A percentile compares a stretch with the other conserved stretches of the same genome.
These are phyloP conservation scores for Penicillium thymicola DNA, from an alignment of 2,329 filamentous ascomycete species.

Conservation along the genomic window DNA sequence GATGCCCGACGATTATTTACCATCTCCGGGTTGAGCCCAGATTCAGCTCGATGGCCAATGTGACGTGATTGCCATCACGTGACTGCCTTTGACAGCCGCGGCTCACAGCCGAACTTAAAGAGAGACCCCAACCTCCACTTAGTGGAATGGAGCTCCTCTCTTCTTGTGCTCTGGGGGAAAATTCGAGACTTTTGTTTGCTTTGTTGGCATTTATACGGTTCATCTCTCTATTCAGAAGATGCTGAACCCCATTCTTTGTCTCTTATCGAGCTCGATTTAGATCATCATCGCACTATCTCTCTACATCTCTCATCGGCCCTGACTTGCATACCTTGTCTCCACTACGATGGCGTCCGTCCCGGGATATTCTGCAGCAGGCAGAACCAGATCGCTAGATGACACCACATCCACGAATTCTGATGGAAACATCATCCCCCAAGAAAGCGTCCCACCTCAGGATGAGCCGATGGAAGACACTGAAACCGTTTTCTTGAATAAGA, in stretches of 20 bases:
- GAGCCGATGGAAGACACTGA: slow-evolving; percentile 26
- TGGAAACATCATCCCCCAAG: slow-evolving; percentile 9
- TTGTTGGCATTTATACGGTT: neutral
- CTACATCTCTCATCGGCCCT: neutral
- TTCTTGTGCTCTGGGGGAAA: neutral
- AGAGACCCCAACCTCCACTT: slow-evolving; percentile 6
- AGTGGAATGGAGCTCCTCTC: neutral
- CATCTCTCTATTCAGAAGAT: neutral
- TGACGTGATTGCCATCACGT: slow-evolving; percentile 7
- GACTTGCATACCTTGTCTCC: neutral
- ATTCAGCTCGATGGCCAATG: neutral
- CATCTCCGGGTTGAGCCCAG: neutral
- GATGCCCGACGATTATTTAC: neutral
- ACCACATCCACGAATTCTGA: slow-evolving; percentile 16
- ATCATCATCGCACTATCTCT: neutral
- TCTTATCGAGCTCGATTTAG: slow-evolving; percentile 1
- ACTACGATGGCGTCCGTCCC: slow-evolving; percentile 36
- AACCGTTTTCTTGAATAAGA: slow-evolving; percentile 31
- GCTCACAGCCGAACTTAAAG: slow-evolving; percentile 17
- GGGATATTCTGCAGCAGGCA: slow-evolving; percentile 28
- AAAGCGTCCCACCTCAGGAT: slow-evolving; percentile 7
- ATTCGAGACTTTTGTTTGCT: neutral
- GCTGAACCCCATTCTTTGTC: neutral
- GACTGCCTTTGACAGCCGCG: slow-evolving; percentile 17
- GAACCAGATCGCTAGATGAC: slow-evolving; percentile 28